Percentiles rank a stretch among this genome's conserved stretches.
Evolutionary conservation across 331 rosid species (phyloP).

Genomic region (Erythrophleum ivorense): DNA sequence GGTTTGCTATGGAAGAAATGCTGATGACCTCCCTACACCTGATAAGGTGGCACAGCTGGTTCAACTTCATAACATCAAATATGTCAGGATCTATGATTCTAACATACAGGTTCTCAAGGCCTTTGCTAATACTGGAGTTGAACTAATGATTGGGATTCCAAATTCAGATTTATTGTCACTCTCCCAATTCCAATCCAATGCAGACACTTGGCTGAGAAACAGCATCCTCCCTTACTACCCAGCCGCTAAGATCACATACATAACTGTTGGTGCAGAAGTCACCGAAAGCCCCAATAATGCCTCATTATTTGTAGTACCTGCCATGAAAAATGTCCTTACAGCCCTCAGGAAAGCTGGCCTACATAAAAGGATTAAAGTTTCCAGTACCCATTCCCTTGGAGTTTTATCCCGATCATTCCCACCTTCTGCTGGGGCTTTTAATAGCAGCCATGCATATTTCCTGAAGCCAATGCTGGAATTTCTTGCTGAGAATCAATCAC

Average conservation of each 20-base stretch:
- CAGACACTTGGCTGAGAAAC: constrained; percentile 86
- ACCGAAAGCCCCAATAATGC: constrained; percentile 72
- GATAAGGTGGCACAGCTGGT: constrained; percentile 91
- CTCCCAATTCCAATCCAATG: constrained; percentile 94
- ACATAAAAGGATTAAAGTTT: constrained; percentile 79
- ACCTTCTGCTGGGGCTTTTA: constrained; percentile 96
- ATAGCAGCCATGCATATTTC: constrained; percentile 81
- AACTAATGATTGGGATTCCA: constrained; percentile 88
- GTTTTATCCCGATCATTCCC: constrained; percentile 94
- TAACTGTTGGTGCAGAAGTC: constrained; percentile 94
- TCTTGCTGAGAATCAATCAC: constrained; percentile 91
- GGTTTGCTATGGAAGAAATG: constrained; percentile 94
- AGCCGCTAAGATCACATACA: constrained; percentile 83
- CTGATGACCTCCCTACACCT: constrained; percentile 96
- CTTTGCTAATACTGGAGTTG: constrained; percentile 88
- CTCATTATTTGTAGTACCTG: constrained; percentile 80
- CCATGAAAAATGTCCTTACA: constrained; percentile 86
- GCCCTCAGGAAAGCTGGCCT: constrained; percentile 85
- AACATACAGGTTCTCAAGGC: constrained; percentile 91
- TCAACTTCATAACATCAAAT: constrained; percentile 81
- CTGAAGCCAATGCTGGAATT: constrained; percentile 93
- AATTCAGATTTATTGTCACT: constrained; percentile 80
- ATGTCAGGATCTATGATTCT: constrained; percentile 84
- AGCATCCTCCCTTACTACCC: constrained; percentile 91
- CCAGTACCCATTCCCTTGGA: constrained; percentile 93